A percentile compares a stretch with the other conserved stretches of the same genome.
These are phyloP conservation scores for Ramularia collo-cygni DNA, from an alignment of 2,329 filamentous ascomycete species.

Conservation along the genomic window DNA sequence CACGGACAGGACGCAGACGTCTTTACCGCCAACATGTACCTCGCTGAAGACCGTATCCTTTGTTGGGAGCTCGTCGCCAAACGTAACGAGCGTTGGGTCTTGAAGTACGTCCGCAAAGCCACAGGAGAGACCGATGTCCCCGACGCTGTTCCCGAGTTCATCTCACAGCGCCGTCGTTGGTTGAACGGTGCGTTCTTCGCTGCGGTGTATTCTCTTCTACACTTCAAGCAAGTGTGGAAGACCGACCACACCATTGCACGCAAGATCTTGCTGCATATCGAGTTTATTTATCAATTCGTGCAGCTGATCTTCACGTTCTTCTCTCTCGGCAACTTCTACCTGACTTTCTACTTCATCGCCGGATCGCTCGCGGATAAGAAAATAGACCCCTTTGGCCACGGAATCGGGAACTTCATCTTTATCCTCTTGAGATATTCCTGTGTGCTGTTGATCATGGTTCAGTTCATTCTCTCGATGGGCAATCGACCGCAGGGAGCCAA, in stretches of 20 bases:
- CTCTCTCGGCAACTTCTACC: slow-evolving; percentile 94
- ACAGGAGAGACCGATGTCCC: slow-evolving; percentile 95
- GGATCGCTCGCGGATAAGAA: slow-evolving; percentile 73
- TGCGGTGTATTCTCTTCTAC: slow-evolving; percentile 91
- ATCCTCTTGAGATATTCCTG: slow-evolving; percentile 76
- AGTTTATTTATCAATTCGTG: slow-evolving; percentile 92
- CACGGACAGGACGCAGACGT: slow-evolving; percentile 95
- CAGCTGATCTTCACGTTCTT: slow-evolving; percentile 95
- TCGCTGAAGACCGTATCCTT: slow-evolving; percentile 82
- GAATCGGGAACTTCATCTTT: slow-evolving; percentile 79
- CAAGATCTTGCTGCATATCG: slow-evolving; percentile 86
- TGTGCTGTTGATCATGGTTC: slow-evolving; percentile 80
- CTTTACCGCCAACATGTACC: slow-evolving; percentile 94
- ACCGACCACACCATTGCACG: slow-evolving; percentile 87
- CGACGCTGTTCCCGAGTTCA: slow-evolving; percentile 93
- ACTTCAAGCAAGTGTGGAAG: slow-evolving; percentile 85
- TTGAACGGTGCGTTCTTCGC: slow-evolving; percentile 98
- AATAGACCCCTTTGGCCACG: slow-evolving; percentile 86
- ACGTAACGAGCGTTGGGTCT: slow-evolving; percentile 86
- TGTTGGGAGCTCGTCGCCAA: slow-evolving; percentile 97
- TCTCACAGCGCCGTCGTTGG: slow-evolving; percentile 93
- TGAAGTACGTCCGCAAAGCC: slow-evolving; percentile 96
- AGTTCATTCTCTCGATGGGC: slow-evolving; percentile 94
- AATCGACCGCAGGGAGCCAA: slow-evolving; percentile 93
- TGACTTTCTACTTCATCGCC: slow-evolving; percentile 97